These are phyloP conservation scores for Cerrena zonata DNA, from an alignment of 1,284 basidiomycete species.

Conservation along the genomic window DNA sequence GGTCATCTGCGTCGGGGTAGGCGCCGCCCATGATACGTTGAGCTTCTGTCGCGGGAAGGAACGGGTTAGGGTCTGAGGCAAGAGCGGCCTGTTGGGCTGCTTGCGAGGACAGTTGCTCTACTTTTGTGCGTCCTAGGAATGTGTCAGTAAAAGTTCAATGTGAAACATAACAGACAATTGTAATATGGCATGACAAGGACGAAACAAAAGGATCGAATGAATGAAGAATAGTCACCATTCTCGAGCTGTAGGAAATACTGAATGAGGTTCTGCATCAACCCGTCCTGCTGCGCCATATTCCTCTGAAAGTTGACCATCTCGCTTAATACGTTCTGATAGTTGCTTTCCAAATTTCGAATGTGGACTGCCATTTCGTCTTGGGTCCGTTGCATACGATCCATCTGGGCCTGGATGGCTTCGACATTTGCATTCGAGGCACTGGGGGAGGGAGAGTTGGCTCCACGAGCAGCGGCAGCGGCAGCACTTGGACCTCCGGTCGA, in stretches of 20 bases:
- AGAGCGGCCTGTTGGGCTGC: not conserved
- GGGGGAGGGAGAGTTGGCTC: slow-evolving; percentile 29
- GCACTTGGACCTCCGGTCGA: slow-evolving; percentile 23
- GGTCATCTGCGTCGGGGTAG: slow-evolving; percentile 43
- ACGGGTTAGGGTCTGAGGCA: slow-evolving; percentile 38
- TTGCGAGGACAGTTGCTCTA: not conserved
- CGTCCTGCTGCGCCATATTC: slow-evolving; percentile 82
- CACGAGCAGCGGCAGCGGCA: slow-evolving; percentile 19
- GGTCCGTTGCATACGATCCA: slow-evolving; percentile 44
- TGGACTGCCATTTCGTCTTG: slow-evolving; percentile 59
- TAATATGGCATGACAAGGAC: no score
- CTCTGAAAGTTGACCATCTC: slow-evolving; percentile 83
- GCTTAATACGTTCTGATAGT: slow-evolving; percentile 71
- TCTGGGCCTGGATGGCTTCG: slow-evolving; percentile 43
- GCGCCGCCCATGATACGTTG: slow-evolving; percentile 50
- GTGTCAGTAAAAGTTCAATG: not conserved
- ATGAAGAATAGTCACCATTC: slow-evolving; percentile 40
- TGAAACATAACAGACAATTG: not conserved
- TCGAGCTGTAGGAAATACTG: slow-evolving; percentile 75
- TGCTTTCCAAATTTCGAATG: slow-evolving; percentile 61
- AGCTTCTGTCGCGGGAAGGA: slow-evolving; percentile 55
- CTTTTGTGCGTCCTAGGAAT: not conserved
- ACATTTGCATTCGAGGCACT: slow-evolving; percentile 19
- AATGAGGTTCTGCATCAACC: slow-evolving; percentile 77
- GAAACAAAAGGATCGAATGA: not conserved